phyloP scores from a whole-genome alignment of 768 basidiomycete genomes.

The Russula brevipes region DNA sequence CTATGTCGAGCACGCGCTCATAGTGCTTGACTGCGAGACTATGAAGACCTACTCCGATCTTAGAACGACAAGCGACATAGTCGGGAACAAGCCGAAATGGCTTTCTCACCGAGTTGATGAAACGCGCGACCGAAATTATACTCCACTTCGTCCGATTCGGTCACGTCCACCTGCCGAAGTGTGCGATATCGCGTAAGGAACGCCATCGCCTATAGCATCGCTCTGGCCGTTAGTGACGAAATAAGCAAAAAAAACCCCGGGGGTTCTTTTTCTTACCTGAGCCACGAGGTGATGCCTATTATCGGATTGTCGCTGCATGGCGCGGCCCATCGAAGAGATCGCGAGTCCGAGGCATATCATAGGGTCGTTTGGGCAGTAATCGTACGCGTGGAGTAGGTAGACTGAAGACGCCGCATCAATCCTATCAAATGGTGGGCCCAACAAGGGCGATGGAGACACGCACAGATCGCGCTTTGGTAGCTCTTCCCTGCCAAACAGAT shows the following conservation, averaged over 20 bases:
- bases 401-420: conserved; percentile 42
- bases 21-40: conserved; percentile 84
- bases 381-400: conserved; percentile 85
- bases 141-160: conserved; percentile 69
- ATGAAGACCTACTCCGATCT: conserved; percentile 53
- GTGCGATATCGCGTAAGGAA: conserved; percentile 78
- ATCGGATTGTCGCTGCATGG: conserved; percentile 91
- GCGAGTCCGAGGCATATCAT: conserved; percentile 79
- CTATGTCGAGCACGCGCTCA: conserved; percentile 62
- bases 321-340: conserved; percentile 80
- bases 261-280: conserved; percentile 41
- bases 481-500: conserved; percentile 79
- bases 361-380: conserved; percentile 78
- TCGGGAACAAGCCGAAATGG: neutral
- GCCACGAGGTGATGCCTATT: conserved; percentile 87
- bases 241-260: too few species aligned
- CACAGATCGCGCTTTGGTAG: conserved; percentile 88
- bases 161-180: conserved; percentile 43
- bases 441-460: conserved; percentile 31
- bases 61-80: neutral
- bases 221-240: neutral
- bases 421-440: neutral
- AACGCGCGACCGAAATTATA: conserved; percentile 91
- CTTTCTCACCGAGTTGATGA: conserved; percentile 75
- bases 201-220: conserved; percentile 58